Evolutionary conservation across 1,139 yeast species (phyloP).

Genomic region (Debaryomycetaceae sp.): DNA sequence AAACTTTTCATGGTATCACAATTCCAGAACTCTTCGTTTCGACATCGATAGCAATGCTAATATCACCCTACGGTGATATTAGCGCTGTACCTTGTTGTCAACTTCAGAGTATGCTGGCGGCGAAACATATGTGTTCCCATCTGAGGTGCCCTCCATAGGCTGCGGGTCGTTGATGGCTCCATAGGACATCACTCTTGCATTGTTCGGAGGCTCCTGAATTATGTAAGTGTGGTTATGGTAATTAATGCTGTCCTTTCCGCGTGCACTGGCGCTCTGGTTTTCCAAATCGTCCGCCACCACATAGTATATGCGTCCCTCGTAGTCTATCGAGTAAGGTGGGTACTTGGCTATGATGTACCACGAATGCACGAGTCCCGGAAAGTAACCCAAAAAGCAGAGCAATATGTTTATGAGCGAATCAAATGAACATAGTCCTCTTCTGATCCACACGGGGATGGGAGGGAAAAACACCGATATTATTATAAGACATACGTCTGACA

Average conservation of each 20-base stretch:
- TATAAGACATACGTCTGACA: conserved; percentile 54
- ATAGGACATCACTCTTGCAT: conserved; percentile 12
- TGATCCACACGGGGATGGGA: conserved; percentile 69
- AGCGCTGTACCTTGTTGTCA: conserved; percentile 11
- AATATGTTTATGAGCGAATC: conserved; percentile 60
- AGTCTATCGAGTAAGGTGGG: conserved; percentile 27
- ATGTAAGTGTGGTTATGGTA: conserved; percentile 14
- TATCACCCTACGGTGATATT: too few species aligned
- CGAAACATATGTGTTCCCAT: conserved; percentile 3
- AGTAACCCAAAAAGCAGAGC: conserved; percentile 57
- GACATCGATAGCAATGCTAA: too few species aligned
- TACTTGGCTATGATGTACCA: conserved; percentile 60
- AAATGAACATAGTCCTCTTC: conserved; percentile 60
- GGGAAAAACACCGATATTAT: conserved; percentile 63
- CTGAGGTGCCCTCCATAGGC: conserved; percentile 10
- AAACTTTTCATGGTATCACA: too few species aligned
- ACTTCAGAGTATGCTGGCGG: conserved; percentile 41
- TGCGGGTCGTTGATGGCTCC: conserved; percentile 22
- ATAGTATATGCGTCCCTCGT: conserved; percentile 30
- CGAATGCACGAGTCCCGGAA: conserved; percentile 67
- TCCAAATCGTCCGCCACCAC: conserved; percentile 33
- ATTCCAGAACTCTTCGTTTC: too few species aligned
- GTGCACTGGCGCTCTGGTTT: conserved; percentile 15
- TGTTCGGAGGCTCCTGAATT: conserved; percentile 9
- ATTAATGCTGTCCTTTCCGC: conserved; percentile 19